Evolutionary conservation across 2,329 filamentous ascomycete species (phyloP).

Genomic region (Cercospora sp.): DNA sequence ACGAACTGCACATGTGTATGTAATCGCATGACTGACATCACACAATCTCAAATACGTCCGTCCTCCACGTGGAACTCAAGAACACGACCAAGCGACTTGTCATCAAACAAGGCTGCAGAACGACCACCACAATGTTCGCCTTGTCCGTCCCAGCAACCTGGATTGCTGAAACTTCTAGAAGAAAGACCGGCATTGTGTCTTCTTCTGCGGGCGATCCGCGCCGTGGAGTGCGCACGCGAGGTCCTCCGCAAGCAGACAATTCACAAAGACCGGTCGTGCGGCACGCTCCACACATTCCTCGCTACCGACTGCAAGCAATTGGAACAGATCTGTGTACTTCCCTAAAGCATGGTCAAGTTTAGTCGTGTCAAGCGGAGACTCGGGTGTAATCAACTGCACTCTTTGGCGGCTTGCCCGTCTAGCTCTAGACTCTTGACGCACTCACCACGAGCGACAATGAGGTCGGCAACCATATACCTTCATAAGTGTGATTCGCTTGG

Average conservation of each 20-base stretch:
- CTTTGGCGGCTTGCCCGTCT: constrained; percentile 27
- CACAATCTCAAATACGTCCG: neutral
- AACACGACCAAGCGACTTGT: neutral
- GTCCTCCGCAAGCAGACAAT: constrained; percentile 28
- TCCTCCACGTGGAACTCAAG: neutral
- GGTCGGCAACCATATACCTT: constrained; percentile 21
- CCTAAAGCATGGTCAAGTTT: constrained; percentile 17
- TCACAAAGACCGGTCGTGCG: constrained; percentile 23
- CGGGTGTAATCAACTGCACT: constrained; percentile 18
- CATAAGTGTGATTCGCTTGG: constrained; percentile 13
- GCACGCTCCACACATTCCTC: constrained; percentile 30
- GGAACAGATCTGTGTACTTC: constrained; percentile 16
- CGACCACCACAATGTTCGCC: neutral
- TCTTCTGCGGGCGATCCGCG: neutral
- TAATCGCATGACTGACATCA: neutral
- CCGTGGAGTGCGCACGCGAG: constrained; percentile 24
- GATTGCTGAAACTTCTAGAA: neutral
- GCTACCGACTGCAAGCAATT: constrained; percentile 32
- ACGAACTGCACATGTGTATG: neutral
- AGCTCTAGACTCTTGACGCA: constrained; percentile 17
- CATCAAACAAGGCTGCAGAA: neutral
- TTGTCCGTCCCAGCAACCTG: neutral
- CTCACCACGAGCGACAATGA: constrained; percentile 25
- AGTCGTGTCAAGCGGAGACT: constrained; percentile 12
- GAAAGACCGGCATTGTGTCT: constrained; percentile 15